Evolutionary conservation across 306 rosid species (phyloP), one percentile per base, ranked within the genome.

Genomic region (Cicer chorassanicum): DNA sequence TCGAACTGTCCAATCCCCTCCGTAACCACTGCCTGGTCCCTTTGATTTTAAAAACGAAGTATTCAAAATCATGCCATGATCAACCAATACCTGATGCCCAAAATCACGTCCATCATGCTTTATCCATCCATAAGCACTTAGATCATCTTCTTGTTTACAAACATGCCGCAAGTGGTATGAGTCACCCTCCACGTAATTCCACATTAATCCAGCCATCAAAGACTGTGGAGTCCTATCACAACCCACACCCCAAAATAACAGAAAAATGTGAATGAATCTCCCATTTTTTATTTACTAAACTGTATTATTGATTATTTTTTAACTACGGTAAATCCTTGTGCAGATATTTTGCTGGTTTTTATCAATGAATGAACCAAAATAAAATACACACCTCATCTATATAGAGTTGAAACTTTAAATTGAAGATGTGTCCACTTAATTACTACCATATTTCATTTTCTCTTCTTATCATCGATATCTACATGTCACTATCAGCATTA

Each of bases 1-100:
- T 74, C 82, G 91, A 78, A 89, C 92, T 13, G 93, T 87, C 99
- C 99, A 94, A 63, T 92, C 97, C 72, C 99, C 99, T 75, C 97
- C 99, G 50, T 88, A 94, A 81, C 97, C 97, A 56, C 96, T 86
- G 56, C 83, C 95, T 9, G 77, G 86, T 34, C 49, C 85, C 82
- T 92, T 94, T 24, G 90, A 87, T 76, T 94, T 94, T 73, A 94
- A 76, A 84, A 94, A 94, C 81, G 82, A 84, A 16, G 97, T 90
- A 62, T 79, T 81, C 87, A 92, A 78, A 72, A 70, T 86, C 86
- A 89, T 53, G 50, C 84, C 95, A 62, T 86, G 92, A 84, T 94
- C 99, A 81, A 72, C 86, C 68, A 94, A 81, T 60, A 82, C 80
- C 77, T 94, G 99, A 68, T 81, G 95, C 81, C 97, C 97, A 78